Evolutionary conservation across 768 basidiomycete genomes (phyloP).

Genomic region (Megacollybia marginata): DNA sequence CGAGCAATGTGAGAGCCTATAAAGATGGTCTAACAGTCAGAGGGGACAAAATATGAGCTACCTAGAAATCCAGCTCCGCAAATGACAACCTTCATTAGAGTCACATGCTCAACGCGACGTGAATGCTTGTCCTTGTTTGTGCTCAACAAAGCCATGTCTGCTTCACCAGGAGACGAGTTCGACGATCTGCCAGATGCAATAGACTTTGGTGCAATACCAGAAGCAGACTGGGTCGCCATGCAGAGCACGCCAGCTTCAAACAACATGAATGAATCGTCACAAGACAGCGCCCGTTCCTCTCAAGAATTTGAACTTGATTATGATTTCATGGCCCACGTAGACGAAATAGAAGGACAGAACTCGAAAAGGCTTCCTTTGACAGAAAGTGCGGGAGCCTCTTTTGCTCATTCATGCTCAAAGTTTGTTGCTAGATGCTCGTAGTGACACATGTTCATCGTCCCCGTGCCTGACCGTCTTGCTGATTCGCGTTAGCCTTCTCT

Average conservation of each 20-base stretch:
- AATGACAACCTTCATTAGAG: conserved; percentile 32
- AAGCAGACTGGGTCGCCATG: background rate
- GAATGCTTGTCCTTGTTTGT: background rate
- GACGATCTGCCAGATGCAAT: background rate
- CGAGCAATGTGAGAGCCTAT: conserved; percentile 41
- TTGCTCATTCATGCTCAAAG: background rate
- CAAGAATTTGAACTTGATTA: background rate
- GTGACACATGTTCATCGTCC: background rate
- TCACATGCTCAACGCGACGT: background rate
- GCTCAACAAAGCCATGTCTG: background rate
- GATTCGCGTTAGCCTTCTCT: background rate
- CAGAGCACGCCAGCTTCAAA: background rate
- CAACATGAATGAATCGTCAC: background rate
- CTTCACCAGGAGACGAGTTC: background rate
- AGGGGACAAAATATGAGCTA: no score
- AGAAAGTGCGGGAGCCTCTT: background rate
- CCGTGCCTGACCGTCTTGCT: background rate
- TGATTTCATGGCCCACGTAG: background rate
- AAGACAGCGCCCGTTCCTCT: background rate
- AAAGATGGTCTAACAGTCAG: no score
- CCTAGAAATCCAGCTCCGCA: conserved; percentile 61
- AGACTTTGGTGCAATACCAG: background rate
- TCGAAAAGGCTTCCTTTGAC: background rate
- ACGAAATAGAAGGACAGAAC: background rate
- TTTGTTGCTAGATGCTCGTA: background rate